Evolutionary conservation across 1,284 basidiomycete species (phyloP).

Genomic region (Ganoderma boninense): DNA sequence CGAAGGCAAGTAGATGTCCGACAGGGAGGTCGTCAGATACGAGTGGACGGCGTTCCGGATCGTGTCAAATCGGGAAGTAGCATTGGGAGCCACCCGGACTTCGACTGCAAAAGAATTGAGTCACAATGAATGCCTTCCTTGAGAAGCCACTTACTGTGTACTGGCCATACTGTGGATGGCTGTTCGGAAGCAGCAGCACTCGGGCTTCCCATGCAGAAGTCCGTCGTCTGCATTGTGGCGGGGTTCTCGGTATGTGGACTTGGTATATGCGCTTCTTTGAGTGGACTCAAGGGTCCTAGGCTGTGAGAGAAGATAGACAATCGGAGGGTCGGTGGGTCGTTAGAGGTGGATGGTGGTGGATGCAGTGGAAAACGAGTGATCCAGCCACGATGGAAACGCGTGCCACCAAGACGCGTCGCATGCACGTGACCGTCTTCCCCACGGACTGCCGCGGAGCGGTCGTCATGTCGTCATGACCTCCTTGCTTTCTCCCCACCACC

Average conservation of each 20-base stretch:
- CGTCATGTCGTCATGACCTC: background rate
- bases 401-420: constrained; percentile 26
- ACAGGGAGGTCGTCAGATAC: constrained; percentile 67
- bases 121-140: background rate
- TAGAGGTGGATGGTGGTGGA: constrained; percentile 19
- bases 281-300: background rate
- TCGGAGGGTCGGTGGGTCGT: background rate
- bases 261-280: background rate
- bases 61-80: constrained; percentile 76
- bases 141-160: constrained; percentile 57
- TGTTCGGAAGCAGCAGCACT: constrained; percentile 30
- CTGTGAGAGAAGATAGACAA: background rate
- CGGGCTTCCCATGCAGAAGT: constrained; percentile 35
- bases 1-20: constrained; percentile 71
- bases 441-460: background rate
- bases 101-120: constrained; percentile 69
- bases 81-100: constrained; percentile 74
- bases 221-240: constrained; percentile 33
- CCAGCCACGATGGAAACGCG: constrained; percentile 26
- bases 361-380: constrained; percentile 28
- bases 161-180: constrained; percentile 55
- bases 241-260: background rate
- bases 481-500: background rate
- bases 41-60: constrained; percentile 69
- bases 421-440: constrained; percentile 32